phyloP scores from a whole-genome alignment of 2,329 filamentous ascomycete species.

The Lasiodiplodia citricola region DNA sequence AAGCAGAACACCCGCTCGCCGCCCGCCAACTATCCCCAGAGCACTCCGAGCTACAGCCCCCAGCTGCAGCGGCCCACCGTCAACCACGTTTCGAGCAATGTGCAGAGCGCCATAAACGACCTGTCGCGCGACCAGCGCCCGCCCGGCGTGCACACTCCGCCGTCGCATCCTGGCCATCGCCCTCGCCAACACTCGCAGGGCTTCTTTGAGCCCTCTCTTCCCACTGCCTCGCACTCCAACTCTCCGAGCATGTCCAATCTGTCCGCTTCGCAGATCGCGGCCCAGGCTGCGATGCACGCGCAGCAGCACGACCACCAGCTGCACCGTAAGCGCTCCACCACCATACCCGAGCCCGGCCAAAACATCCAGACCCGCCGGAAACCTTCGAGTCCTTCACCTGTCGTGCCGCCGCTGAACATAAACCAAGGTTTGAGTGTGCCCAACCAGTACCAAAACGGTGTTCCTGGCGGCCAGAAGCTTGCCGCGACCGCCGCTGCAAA shows the following conservation, averaged over 20 bases:
- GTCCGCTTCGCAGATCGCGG: conserved; percentile 77
- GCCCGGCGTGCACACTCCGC: conserved; percentile 52
- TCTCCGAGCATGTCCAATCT: conserved; percentile 57
- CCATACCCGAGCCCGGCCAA: conserved; percentile 64
- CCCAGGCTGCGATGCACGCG: conserved; percentile 76
- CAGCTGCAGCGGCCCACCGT: conserved; percentile 24
- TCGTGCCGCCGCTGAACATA: conserved; percentile 45
- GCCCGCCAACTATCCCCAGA: conserved; percentile 41
- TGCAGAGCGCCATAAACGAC: conserved; percentile 35
- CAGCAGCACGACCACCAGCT: conserved; percentile 55
- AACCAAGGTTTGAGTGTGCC: neutral
- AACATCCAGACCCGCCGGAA: conserved; percentile 54
- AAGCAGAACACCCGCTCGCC: conserved; percentile 45
- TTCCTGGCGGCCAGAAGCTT: conserved; percentile 64
- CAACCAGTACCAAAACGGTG: conserved; percentile 63
- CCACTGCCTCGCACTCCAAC: conserved; percentile 64
- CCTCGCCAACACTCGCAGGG: conserved; percentile 75
- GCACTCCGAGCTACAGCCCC: conserved; percentile 40
- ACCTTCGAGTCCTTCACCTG: conserved; percentile 51
- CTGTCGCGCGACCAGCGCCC: conserved; percentile 45
- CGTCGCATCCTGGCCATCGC: conserved; percentile 56
- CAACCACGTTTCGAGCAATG: conserved; percentile 30
- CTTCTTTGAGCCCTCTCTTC: conserved; percentile 75
- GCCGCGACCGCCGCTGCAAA: conserved; percentile 75
- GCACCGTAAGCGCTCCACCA: conserved; percentile 73